Evolutionary conservation across 352 stramenopile species (phyloP).

Genomic region (Globisporangium lucens): DNA sequence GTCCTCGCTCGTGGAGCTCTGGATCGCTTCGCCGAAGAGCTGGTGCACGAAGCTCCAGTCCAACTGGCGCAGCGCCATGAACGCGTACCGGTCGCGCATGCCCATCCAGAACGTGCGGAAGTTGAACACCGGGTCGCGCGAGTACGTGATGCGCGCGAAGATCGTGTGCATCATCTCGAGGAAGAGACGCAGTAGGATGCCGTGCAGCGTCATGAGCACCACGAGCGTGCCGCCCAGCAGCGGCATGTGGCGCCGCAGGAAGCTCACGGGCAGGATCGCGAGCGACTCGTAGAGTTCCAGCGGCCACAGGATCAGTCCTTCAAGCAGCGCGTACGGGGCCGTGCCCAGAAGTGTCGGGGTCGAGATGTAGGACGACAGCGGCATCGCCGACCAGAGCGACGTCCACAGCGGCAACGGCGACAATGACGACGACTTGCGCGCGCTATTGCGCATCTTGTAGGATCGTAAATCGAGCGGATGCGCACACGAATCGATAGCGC

Average conservation of each 20-base stretch:
- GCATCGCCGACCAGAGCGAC: conserved; percentile 7
- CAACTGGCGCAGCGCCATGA: conserved; percentile 38
- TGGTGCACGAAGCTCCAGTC: conserved; percentile 72
- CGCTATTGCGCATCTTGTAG: conserved; percentile 2
- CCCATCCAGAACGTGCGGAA: conserved; percentile 71
- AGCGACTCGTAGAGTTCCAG: conserved; percentile 76
- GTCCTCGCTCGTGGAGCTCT: conserved; percentile 61
- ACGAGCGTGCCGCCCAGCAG: conserved; percentile 71
- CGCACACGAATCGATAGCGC: not conserved
- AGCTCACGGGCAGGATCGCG: conserved; percentile 70
- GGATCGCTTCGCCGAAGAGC: conserved; percentile 67
- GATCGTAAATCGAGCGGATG: not conserved
- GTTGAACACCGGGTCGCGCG: conserved; percentile 58
- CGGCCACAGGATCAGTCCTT: conserved; percentile 56
- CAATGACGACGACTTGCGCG: conserved; percentile 2
- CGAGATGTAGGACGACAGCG: conserved; percentile 9
- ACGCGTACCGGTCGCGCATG: conserved; percentile 71
- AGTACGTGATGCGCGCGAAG: conserved; percentile 68
- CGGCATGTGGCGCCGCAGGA: conserved; percentile 71
- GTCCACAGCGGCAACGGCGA: not conserved
- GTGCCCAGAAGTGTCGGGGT: conserved; percentile 12
- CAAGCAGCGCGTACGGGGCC: conserved; percentile 45
- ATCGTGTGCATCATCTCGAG: conserved; percentile 62
- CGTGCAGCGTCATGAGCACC: conserved; percentile 73
- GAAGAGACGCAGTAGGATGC: conserved; percentile 63